These are phyloP conservation scores for Psilocybe sp. DNA, from an alignment of 768 basidiomycete species.

Conservation along the genomic window DNA sequence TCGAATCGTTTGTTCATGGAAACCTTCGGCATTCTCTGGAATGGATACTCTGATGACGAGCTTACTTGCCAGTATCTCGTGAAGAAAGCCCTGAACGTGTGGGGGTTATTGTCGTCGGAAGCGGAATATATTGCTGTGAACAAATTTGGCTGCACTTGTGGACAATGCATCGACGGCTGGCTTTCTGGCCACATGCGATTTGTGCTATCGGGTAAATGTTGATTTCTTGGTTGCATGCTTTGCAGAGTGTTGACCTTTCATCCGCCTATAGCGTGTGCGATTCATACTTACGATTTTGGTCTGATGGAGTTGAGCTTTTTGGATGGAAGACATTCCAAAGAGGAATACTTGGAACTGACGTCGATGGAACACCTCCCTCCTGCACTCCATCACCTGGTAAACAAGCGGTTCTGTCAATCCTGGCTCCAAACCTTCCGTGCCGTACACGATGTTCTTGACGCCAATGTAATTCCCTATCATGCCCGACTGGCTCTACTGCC, in stretches of 20 bases:
- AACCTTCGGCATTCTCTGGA: not conserved
- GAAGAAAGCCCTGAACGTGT: constrained; percentile 2
- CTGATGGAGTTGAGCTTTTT: too few species aligned
- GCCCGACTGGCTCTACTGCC: not conserved
- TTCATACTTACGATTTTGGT: too few species aligned
- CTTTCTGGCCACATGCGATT: constrained; percentile 13
- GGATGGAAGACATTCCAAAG: too few species aligned
- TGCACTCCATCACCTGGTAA: too few species aligned
- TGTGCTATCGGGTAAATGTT: constrained; percentile 10
- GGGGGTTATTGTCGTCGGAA: not conserved
- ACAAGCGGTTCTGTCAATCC: too few species aligned
- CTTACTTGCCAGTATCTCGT: constrained; percentile 5
- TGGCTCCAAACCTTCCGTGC: too few species aligned
- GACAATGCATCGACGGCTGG: constrained; percentile 18
- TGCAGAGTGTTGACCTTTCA: not conserved
- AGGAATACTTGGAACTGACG: too few species aligned
- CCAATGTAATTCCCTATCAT: not conserved
- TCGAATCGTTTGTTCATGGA: not conserved
- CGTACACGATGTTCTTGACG: not conserved
- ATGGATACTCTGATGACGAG: constrained; percentile 6
- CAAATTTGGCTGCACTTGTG: constrained; percentile 22
- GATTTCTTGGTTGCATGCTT: not conserved
- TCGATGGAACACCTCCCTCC: too few species aligned
- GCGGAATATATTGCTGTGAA: constrained; percentile 14
- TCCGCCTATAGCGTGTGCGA: not conserved